Evolutionary conservation across 176 grass and related monocot species (phyloP).

Genomic region (Zizania latifolia): DNA sequence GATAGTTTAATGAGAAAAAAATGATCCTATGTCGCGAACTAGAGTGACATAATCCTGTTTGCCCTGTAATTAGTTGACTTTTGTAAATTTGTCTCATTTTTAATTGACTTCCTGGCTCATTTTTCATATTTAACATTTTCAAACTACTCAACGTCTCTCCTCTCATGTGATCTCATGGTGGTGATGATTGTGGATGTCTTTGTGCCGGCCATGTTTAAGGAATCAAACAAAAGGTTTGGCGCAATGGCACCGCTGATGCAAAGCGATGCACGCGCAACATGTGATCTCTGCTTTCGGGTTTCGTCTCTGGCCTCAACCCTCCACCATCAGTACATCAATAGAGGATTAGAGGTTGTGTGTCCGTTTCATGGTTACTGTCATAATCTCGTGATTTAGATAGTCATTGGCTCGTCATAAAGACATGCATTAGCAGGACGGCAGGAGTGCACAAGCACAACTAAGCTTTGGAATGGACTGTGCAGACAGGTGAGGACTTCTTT

Average conservation of each 20-base stretch:
- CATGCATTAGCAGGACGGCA: background rate
- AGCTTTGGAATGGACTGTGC: background rate
- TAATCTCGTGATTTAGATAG: constrained; percentile 7
- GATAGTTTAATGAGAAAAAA: too few relatives aligned
- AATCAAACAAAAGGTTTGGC: background rate
- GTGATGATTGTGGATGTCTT: background rate
- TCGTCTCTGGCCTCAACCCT: background rate
- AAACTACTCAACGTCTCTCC: too few relatives aligned
- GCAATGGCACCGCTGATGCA: background rate
- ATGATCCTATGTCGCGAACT: too few relatives aligned
- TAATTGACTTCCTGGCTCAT: too few relatives aligned
- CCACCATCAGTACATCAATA: background rate
- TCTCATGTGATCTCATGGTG: background rate
- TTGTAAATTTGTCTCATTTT: too few relatives aligned
- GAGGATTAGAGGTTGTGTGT: too few relatives aligned
- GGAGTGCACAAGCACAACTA: too few relatives aligned
- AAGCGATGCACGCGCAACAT: background rate
- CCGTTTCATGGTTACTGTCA: constrained; percentile 5
- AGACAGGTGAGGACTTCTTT: too few relatives aligned
- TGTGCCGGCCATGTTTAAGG: constrained; percentile 13
- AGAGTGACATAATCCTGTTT: too few relatives aligned
- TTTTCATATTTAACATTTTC: too few relatives aligned
- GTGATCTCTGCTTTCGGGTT: constrained; percentile 25
- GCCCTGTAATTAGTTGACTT: too few relatives aligned
- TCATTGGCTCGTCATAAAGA: background rate